Evolutionary conservation across 352 stramenopile species (phyloP).

Genomic region (Pythium apleroticum): DNA sequence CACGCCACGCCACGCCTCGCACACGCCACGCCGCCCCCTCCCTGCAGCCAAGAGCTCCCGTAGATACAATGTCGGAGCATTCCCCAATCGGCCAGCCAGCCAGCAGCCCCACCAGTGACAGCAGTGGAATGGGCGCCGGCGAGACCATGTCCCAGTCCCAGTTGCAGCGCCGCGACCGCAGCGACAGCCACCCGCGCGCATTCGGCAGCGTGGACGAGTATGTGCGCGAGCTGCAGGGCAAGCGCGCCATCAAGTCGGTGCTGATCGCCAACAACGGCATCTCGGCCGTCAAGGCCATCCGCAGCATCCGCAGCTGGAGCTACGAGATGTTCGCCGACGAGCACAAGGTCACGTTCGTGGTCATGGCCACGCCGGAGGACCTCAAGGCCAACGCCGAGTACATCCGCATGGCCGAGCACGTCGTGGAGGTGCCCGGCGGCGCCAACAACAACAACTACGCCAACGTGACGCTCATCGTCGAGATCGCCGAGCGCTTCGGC

Average conservation of each 20-base stretch:
- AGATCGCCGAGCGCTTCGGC: slow-evolving; percentile 95
- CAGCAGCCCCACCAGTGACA: background rate
- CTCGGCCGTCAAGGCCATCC: slow-evolving; percentile 98
- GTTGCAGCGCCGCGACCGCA: slow-evolving; percentile 36
- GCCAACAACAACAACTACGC: slow-evolving; percentile 99
- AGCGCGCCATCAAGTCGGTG: slow-evolving; percentile 93
- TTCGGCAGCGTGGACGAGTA: slow-evolving; percentile 93
- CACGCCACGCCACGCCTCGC: background rate
- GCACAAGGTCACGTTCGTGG: slow-evolving; percentile 95
- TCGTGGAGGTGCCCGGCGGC: slow-evolving; percentile 99
- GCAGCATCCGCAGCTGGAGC: slow-evolving; percentile 97
- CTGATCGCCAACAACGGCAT: slow-evolving; percentile 99
- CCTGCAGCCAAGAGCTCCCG: background rate
- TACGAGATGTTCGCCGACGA: slow-evolving; percentile 98
- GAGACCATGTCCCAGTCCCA: slow-evolving; percentile 4
- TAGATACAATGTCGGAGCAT: slow-evolving; percentile 15
- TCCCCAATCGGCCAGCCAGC: slow-evolving; percentile 23
- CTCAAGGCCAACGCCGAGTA: slow-evolving; percentile 99
- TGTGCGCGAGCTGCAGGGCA: slow-evolving; percentile 88
- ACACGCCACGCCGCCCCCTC: background rate
- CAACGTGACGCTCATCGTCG: slow-evolving; percentile 98
- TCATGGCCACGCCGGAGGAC: slow-evolving; percentile 99
- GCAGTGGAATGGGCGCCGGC: slow-evolving; percentile 3
- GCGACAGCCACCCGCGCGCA: slow-evolving; percentile 57
- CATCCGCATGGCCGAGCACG: slow-evolving; percentile 99